A percentile compares a stretch with the other conserved stretches of the same genome.
phyloP scores from a whole-genome alignment of 2,329 filamentous ascomycete genomes.

The Pestalotiopsis sp. region DNA sequence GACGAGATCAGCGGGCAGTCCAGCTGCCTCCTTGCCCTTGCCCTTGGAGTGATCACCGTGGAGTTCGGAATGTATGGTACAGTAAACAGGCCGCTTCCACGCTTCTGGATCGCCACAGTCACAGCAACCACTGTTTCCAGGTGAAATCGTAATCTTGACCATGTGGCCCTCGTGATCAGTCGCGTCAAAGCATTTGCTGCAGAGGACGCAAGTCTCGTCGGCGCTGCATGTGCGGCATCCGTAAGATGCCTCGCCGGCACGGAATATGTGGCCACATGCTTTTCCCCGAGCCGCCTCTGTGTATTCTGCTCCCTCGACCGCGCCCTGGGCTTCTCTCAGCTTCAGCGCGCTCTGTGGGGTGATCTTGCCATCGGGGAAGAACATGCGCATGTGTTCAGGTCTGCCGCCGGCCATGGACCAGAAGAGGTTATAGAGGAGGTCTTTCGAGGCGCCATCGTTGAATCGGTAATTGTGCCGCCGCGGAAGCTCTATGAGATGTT shows the following conservation, averaged over 20 bases:
- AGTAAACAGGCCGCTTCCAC: conserved; percentile 85
- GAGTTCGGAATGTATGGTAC: conserved; percentile 85
- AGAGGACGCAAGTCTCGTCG: conserved; percentile 95
- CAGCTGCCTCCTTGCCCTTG: conserved; percentile 60
- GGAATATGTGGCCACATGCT: conserved; percentile 97
- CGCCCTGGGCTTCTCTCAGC: conserved; percentile 84
- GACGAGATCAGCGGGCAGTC: conserved; percentile 74
- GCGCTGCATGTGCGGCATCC: conserved; percentile 91
- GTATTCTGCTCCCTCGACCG: conserved; percentile 93
- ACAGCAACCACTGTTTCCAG: conserved; percentile 93
- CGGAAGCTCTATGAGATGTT: conserved; percentile 79
- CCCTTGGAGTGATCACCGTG: conserved; percentile 54
- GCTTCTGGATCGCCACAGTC: conserved; percentile 97
- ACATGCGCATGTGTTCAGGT: conserved; percentile 71
- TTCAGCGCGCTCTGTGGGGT: conserved; percentile 66
- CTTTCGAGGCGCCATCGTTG: conserved; percentile 67
- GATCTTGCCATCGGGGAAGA: conserved; percentile 80
- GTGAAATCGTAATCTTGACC: conserved; percentile 84
- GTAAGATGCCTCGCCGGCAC: conserved; percentile 90
- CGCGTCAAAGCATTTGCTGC: conserved; percentile 90
- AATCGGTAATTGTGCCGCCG: conserved; percentile 75
- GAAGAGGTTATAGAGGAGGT: conserved; percentile 81
- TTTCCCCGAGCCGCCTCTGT: conserved; percentile 89
- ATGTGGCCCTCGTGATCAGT: conserved; percentile 94
- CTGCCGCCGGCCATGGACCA: conserved; percentile 80